These are phyloP conservation scores for Nidula niveotomentosa DNA, from an alignment of 1,284 basidiomycete species.

Conservation along the genomic window DNA sequence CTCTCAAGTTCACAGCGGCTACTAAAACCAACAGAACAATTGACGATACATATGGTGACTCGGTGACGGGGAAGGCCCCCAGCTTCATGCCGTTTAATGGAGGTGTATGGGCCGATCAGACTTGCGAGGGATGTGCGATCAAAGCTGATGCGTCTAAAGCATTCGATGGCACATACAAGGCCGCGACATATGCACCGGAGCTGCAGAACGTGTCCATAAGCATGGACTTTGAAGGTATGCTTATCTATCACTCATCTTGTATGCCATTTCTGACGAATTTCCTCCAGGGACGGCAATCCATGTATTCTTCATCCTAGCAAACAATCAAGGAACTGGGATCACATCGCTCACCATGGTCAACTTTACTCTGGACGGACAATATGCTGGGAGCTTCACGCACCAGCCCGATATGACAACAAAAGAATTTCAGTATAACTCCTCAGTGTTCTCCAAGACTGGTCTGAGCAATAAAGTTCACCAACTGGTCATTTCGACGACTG, in stretches of 20 bases:
- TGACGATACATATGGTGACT: background rate
- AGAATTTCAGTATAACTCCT: background rate
- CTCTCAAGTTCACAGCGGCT: background rate
- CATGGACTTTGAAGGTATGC: background rate
- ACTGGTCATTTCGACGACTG: background rate
- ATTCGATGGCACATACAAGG: background rate
- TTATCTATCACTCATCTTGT: background rate
- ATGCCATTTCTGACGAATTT: background rate
- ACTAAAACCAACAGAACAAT: background rate
- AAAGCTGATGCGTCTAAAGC: background rate
- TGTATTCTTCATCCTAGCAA: conserved; percentile 4
- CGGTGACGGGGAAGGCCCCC: background rate
- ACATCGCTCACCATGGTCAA: background rate
- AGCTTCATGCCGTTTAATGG: background rate
- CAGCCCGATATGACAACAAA: background rate
- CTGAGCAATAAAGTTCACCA: background rate
- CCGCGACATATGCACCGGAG: background rate
- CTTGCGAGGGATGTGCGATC: background rate
- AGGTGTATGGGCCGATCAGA: background rate
- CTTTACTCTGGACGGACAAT: background rate
- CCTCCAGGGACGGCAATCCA: background rate
- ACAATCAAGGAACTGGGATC: background rate
- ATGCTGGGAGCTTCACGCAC: background rate
- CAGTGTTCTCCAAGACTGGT: background rate
- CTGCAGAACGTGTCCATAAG: background rate